phyloP scores from a whole-genome alignment of 2,329 filamentous ascomycete species.

The Ophiostoma piceae region DNA sequence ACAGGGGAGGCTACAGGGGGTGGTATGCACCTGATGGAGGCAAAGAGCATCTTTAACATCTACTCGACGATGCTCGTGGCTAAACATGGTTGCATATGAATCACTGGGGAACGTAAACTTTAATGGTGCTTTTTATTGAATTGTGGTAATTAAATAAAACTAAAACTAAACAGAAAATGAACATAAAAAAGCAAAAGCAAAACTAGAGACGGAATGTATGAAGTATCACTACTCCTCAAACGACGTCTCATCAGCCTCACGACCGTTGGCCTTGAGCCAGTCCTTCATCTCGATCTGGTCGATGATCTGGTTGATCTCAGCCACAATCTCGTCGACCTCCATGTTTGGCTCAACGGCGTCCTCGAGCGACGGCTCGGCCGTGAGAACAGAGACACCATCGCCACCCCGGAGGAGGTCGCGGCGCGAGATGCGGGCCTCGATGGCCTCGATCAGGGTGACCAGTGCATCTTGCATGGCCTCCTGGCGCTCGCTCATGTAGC shows the following conservation, averaged over 20 bases:
- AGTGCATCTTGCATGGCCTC: neutral
- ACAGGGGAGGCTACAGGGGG: neutral
- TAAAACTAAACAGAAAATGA: too few relatives aligned
- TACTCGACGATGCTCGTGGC: too few relatives aligned
- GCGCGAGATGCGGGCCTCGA: neutral
- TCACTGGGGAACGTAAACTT: too few relatives aligned
- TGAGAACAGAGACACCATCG: slow-evolving; percentile 1
- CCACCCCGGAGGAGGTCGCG: neutral
- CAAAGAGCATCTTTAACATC: neutral
- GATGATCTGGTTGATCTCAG: neutral
- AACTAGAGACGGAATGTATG: neutral
- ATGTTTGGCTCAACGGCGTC: neutral
- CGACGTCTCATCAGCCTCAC: neutral
- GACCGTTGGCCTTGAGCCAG: neutral
- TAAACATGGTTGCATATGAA: too few relatives aligned
- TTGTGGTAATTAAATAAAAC: too few relatives aligned
- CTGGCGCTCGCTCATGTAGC: slow-evolving; percentile 6
- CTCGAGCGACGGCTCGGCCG: neutral
- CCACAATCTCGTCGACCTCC: neutral
- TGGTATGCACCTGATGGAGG: neutral
- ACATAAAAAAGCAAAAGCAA: neutral
- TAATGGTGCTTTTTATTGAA: too few relatives aligned
- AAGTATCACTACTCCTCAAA: neutral
- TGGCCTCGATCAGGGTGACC: neutral
- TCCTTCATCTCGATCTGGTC: neutral